Conservation (phyloP, 129 eudicot genomes). For the Ambrosia trifida region DNA sequence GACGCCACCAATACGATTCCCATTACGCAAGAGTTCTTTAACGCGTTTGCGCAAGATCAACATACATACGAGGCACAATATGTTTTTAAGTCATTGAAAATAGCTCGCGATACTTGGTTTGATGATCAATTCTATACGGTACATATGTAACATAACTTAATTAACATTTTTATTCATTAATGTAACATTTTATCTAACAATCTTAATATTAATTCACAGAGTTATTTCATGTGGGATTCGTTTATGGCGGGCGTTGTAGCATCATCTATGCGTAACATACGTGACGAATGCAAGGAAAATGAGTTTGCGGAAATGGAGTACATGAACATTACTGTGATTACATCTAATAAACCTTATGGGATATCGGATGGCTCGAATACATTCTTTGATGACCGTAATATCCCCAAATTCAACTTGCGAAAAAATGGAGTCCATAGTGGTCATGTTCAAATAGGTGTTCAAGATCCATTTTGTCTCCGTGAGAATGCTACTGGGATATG, state of each 20-base stretch:
- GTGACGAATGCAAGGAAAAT: conserved; percentile 41
- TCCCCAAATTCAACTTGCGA: conserved; percentile 47
- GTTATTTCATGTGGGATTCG: conserved; percentile 92
- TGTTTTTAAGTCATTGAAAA: conserved; percentile 63
- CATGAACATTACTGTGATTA: conserved; percentile 77
- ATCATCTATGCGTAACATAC: conserved; percentile 60
- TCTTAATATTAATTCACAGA: conserved; percentile 38
- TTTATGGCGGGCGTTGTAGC: conserved; percentile 73
- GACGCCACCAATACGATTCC: conserved; percentile 94
- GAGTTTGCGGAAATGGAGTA: conserved; percentile 86
- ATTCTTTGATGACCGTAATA: conserved; percentile 49
- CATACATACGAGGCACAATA: conserved; percentile 82
- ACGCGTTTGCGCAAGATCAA: conserved; percentile 57
- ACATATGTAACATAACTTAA: neutral
- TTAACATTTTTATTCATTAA: neutral
- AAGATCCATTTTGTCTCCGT: conserved; percentile 70
- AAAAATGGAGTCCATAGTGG: conserved; percentile 89
- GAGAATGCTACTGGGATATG: conserved; percentile 68
- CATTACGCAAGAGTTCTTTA: conserved; percentile 48
- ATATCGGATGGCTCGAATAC: conserved; percentile 77
- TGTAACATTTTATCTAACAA: too few species aligned
- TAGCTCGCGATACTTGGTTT: conserved; percentile 69
- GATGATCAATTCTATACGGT: conserved; percentile 62
- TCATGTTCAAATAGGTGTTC: conserved; percentile 73
- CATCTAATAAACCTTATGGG: conserved; percentile 83